Percentiles rank a stretch among this genome's conserved stretches.
Conservation (phyloP, 768 basidiomycete genomes). For the Serendipita indica region DNA sequence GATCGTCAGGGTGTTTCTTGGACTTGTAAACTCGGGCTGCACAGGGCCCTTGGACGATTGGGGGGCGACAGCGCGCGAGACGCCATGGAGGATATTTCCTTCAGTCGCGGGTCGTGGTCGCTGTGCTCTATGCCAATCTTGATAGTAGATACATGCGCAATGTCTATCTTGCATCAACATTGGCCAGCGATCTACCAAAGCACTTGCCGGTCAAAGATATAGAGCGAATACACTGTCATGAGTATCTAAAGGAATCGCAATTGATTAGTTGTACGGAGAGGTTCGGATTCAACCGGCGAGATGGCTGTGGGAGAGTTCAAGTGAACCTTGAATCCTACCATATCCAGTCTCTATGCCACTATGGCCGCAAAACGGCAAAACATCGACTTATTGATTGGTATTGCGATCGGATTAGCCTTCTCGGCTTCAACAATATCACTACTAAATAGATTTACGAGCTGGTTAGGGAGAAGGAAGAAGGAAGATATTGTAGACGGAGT, state of each 20-base stretch:
- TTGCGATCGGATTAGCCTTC: neutral
- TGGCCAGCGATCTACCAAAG: neutral
- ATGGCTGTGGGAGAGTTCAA: too few relatives aligned
- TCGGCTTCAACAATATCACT: neutral
- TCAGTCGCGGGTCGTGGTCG: constrained; percentile 57
- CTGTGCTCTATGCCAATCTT: constrained; percentile 80
- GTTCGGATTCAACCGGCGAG: too few relatives aligned
- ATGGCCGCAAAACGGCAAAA: too few relatives aligned
- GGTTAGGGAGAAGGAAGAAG: too few relatives aligned
- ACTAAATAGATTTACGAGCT: neutral
- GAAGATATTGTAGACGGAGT: constrained; percentile 1
- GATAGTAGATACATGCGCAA: constrained; percentile 86
- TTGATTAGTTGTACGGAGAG: too few relatives aligned
- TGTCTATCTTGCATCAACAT: constrained; percentile 39
- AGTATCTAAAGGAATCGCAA: too few relatives aligned
- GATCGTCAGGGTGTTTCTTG: constrained; percentile 51
- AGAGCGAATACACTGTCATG: constrained; percentile 86
- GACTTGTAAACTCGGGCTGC: constrained; percentile 35
- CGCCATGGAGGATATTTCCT: constrained; percentile 56
- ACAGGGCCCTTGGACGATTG: constrained; percentile 21
- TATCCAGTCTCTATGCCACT: neutral
- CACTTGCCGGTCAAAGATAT: constrained; percentile 78
- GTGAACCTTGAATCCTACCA: too few relatives aligned
- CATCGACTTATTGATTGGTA: neutral
- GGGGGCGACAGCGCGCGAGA: constrained; percentile 51